Base-by-base conservation (phyloP, 345 rosid species). In the Sisymbrium altissimum region DNA sequence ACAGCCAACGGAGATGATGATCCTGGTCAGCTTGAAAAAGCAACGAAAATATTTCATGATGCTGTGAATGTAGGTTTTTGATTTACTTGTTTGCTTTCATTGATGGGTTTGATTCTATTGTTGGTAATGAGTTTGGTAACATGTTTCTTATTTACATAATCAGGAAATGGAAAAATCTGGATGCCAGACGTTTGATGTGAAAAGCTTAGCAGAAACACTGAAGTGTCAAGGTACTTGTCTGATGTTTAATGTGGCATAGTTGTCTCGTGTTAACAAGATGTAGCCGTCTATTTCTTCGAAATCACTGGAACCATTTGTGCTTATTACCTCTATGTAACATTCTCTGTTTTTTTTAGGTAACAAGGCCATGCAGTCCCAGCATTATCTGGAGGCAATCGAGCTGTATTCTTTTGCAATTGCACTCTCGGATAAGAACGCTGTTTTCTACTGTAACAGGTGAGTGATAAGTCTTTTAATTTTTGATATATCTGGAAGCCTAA, bases 371-470 rank as follows among this genome's bases (percentile, higher is more conserved):
- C 96, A 86, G 79, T 83, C 82, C 35, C 84, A 84, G 83, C 79
- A 53, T n/a, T 93, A 85, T 78, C 56, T 73, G 10, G 88, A 87
- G 43, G 96, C 98, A 60, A 76, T 89, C 71, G 88, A 93, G 65
- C 70, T 86, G 71, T 93, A 93, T 85, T 77, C 93, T 71, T 77
- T 82, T 72, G 96, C 98, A 36, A 87, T 87, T 73, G 81, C 92
- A 32, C 91, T 93, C 23, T 52, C 72, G 12, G 84, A 83, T 76
- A 72, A 82, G 21, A 90, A 86, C 68, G 93, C 98, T 73, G 86
- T 93, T 70, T 93, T 89, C 78, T 87, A 86, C 81, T 89, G 93
- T 77, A 93, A 93, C 87, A 88, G 97, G 97, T 93, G 75, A 68
- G 50, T 36, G 49, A 56, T 60, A 55, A 49, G 13, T 68, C 50